Evolutionary conservation across 176 grass and related monocot species (phyloP), one percentile per base, ranked within the genome.

Genomic region (Leersia perrieri): DNA sequence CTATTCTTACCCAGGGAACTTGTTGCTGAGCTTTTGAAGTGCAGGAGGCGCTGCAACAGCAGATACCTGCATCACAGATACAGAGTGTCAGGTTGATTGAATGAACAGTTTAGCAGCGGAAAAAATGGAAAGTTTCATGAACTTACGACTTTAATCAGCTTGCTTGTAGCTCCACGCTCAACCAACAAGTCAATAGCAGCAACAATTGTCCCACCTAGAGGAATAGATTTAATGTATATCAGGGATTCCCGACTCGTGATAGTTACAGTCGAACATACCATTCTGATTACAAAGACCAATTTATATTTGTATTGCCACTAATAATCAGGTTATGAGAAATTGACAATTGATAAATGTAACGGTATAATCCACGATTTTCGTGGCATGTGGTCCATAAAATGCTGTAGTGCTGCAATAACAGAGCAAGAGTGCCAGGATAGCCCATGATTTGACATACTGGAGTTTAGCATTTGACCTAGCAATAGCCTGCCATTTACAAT

Each of bases 81-180:
- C 44, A 74, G 61, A 27, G 73, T 34, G 65, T 80, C 64, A 70
- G 32, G 31, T 79, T 33, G 80, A 58, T 61, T 39, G 18, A 83
- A 66, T 31, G 2, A 20, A 58, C 12, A 71, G 66, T 34, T 34
- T 44, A 67, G 25, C 28, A 82, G n/a, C 53, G n/a, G 34, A 38
- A 70, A 14, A 69, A 3, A 60, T n/a, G 7, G 13, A 8, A 79
- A 68, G 16, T 57, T 79, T 22, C 44, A 82, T 16, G 33, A 82
- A 91, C 88, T 88, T 83, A 93, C 93, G 76, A 99, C 85, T 93
- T 93, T 99, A 68, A 99, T 99, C 75, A 93, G 87, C 71, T 99
- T 96, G 81, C 84, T 83, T 27, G 79, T 88, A 64, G 87, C 80
- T 85, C 97, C 97, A 47, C 88, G 89, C 27, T 95, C 93, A n/a